phyloP scores from a whole-genome alignment of 495 filamentous ascomycete species.

The Physcia stellaris region DNA sequence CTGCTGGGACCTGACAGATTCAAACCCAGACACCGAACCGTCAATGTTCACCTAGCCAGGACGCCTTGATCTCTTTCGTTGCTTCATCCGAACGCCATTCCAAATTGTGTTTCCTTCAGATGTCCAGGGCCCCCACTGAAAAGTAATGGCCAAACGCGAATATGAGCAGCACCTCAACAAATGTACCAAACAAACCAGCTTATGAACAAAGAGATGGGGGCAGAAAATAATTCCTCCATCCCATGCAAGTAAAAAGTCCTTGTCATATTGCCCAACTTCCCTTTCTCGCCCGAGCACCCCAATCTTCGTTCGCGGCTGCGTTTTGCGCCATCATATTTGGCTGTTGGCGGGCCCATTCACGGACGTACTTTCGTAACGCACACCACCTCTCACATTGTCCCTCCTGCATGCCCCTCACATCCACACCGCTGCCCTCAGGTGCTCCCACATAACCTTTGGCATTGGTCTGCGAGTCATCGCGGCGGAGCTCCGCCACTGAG shows the following conservation, averaged over 20 bases:
- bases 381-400: constrained; percentile 57
- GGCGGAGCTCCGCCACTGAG: constrained; percentile 46
- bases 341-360: constrained; percentile 73
- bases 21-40: too few relatives aligned
- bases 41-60: too few relatives aligned
- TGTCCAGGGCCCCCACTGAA: too few relatives aligned
- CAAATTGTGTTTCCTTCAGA: too few relatives aligned
- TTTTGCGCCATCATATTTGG: constrained; percentile 33
- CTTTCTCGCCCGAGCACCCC: constrained; percentile 11
- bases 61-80: too few relatives aligned
- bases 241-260: neutral
- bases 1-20: too few relatives aligned
- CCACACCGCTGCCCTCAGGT: constrained; percentile 26
- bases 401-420: constrained; percentile 23
- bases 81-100: too few relatives aligned
- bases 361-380: constrained; percentile 66
- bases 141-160: too few relatives aligned
- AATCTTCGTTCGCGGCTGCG: constrained; percentile 3
- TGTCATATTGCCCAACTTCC: constrained; percentile 14
- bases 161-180: too few relatives aligned
- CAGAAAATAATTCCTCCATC: neutral
- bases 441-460: constrained; percentile 55
- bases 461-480: constrained; percentile 50
- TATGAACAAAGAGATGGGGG: too few relatives aligned
- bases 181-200: too few relatives aligned